A percentile compares a stretch with the other conserved stretches of the same genome.
These are phyloP conservation scores for Saturnispora serradocipensis DNA, from an alignment of 805 yeast species.

Conservation along the genomic window DNA sequence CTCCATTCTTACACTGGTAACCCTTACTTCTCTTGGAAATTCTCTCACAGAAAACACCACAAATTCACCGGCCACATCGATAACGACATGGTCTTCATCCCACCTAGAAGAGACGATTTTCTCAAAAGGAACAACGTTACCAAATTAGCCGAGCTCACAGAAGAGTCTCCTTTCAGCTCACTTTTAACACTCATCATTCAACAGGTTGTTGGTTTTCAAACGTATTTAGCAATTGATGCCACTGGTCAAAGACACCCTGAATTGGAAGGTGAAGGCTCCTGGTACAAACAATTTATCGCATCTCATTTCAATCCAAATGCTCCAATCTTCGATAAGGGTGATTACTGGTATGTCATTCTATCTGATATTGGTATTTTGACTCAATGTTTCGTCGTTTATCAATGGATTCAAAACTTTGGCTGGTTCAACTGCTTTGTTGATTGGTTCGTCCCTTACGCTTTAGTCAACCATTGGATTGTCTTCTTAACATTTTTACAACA, in stretches of 20 bases:
- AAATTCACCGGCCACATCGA: slow-evolving; percentile 54
- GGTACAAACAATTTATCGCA: slow-evolving; percentile 31
- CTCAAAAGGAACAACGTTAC: slow-evolving; percentile 26
- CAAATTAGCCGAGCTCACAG: slow-evolving; percentile 36
- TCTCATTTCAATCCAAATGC: slow-evolving; percentile 49
- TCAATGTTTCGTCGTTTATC: slow-evolving; percentile 37
- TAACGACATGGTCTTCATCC: slow-evolving; percentile 53
- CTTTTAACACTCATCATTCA: slow-evolving; percentile 37
- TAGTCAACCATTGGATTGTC: slow-evolving; percentile 59
- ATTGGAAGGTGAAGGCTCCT: slow-evolving; percentile 11
- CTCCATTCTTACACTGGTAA: slow-evolving; percentile 48
- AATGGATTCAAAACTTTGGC: slow-evolving; percentile 43
- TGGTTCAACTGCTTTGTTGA: slow-evolving; percentile 40
- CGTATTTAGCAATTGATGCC: slow-evolving; percentile 42
- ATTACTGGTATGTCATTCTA: slow-evolving; percentile 45
- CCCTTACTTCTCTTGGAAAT: slow-evolving; percentile 58
- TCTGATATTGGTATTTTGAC: slow-evolving; percentile 47
- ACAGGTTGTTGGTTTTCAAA: slow-evolving; percentile 48
- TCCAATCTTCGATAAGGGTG: slow-evolving; percentile 44
- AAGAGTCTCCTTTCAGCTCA: slow-evolving; percentile 46
- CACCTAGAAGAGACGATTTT: slow-evolving; percentile 41
- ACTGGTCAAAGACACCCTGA: slow-evolving; percentile 46
- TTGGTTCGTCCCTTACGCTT: slow-evolving; percentile 51
- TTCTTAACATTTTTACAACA: slow-evolving; percentile 56
- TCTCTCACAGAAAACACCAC: slow-evolving; percentile 51